Percentiles rank a stretch among this genome's conserved stretches.
Conservation (phyloP, 805 yeast species). For the Hemisphaericaspora nanyangensis region DNA sequence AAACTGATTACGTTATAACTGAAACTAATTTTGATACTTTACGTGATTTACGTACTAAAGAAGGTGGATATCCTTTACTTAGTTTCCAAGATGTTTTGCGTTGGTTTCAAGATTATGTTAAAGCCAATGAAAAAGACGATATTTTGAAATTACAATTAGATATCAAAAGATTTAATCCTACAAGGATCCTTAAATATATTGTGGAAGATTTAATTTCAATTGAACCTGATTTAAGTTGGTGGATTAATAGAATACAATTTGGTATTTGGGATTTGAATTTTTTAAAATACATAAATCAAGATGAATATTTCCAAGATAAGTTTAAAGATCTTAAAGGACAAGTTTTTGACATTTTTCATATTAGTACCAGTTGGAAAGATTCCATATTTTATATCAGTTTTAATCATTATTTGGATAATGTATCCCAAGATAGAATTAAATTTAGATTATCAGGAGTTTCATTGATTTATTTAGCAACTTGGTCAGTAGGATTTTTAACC, state of each 20-base stretch:
- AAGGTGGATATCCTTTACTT: constrained; percentile 29
- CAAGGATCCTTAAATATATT: constrained; percentile 25
- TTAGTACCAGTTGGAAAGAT: constrained; percentile 31
- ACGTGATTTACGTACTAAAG: constrained; percentile 25
- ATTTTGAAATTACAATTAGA: constrained; percentile 33
- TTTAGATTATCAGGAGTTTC: constrained; percentile 35
- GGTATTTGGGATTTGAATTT: constrained; percentile 41
- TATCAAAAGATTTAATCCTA: constrained; percentile 37
- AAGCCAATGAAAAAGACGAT: constrained; percentile 6
- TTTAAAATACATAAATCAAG: constrained; percentile 37
- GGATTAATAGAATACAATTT: constrained; percentile 35
- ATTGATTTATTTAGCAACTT: constrained; percentile 33
- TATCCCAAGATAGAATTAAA: constrained; percentile 18
- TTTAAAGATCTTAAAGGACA: constrained; percentile 13
- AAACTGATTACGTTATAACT: constrained; percentile 31
- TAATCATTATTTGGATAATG: constrained; percentile 26
- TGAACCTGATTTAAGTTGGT: constrained; percentile 29
- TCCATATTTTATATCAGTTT: constrained; percentile 31
- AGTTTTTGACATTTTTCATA: constrained; percentile 34
- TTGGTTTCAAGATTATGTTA: constrained; percentile 26
- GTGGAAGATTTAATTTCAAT: constrained; percentile 27
- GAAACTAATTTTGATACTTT: constrained; percentile 26
- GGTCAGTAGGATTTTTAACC: constrained; percentile 32
- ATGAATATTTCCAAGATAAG: constrained; percentile 26
- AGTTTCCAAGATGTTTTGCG: constrained; percentile 28